Percentiles rank a stretch among this genome's conserved stretches.
Conservation (phyloP, 2,329 filamentous ascomycete genomes). For the Didymella exigua region DNA sequence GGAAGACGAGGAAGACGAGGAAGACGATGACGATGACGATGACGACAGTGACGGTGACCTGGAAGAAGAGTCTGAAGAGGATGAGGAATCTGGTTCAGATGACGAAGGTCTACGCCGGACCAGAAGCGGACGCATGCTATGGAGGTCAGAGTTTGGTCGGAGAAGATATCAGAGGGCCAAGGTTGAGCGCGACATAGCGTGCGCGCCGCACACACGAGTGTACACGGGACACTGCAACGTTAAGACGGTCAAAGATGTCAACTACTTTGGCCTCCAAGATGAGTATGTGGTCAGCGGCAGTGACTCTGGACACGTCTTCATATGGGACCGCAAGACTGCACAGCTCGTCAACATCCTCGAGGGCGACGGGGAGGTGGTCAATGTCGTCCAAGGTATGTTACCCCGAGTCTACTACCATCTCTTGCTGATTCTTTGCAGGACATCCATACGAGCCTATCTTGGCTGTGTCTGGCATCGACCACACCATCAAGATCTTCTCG, state of each 20-base stretch:
- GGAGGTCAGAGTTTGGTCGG: conserved; percentile 57
- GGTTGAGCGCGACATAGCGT: conserved; percentile 62
- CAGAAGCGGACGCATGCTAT: conserved; percentile 51
- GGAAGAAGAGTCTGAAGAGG: conserved; percentile 42
- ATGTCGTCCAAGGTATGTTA: conserved; percentile 65
- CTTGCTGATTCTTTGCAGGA: conserved; percentile 44
- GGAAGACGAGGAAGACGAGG: conserved; percentile 8
- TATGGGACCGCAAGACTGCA: conserved; percentile 69
- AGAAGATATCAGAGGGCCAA: conserved; percentile 52
- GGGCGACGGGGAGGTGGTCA: conserved; percentile 72
- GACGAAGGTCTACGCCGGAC: conserved; percentile 44
- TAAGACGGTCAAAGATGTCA: conserved; percentile 71
- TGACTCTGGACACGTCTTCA: conserved; percentile 70
- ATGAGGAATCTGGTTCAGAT: conserved; percentile 40
- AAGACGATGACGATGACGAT: conserved; percentile 31
- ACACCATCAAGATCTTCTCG: conserved; percentile 72
- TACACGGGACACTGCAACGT: conserved; percentile 71
- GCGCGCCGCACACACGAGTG: conserved; percentile 60
- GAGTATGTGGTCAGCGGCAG: conserved; percentile 72
- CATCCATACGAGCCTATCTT: conserved; percentile 72
- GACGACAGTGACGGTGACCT: conserved; percentile 37
- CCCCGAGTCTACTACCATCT: background rate
- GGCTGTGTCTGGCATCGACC: conserved; percentile 70
- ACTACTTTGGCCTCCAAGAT: conserved; percentile 69
- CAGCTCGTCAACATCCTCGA: conserved; percentile 68